phyloP scores from a whole-genome alignment of 164 flowering plant species.

The Houttuynia cordata region DNA sequence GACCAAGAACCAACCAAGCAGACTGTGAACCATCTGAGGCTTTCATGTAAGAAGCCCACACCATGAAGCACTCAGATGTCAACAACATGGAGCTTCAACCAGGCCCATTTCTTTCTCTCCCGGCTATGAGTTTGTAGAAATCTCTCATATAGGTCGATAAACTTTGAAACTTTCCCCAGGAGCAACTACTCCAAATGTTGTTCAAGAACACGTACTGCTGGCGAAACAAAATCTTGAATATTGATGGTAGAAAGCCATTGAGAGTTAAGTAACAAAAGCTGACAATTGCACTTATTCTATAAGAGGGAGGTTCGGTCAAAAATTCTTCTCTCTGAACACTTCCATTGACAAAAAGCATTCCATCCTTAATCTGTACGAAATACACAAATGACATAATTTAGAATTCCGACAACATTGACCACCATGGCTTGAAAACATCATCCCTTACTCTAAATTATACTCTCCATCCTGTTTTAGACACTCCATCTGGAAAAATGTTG shows the following conservation, averaged over 20 bases:
- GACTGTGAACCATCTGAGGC: conserved; percentile 22
- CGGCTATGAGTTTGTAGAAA: neutral
- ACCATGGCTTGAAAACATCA: too few species aligned
- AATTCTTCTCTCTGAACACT: conserved; percentile 28
- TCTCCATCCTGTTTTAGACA: too few species aligned
- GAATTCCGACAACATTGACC: too few species aligned
- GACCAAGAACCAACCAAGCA: conserved; percentile 14
- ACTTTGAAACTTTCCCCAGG: conserved; percentile 12
- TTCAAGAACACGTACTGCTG: conserved; percentile 24
- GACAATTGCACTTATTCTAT: conserved; percentile 23
- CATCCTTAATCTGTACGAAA: conserved; percentile 27
- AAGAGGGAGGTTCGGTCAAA: conserved; percentile 22
- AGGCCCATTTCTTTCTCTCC: conserved; percentile 2
- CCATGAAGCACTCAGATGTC: conserved; percentile 25
- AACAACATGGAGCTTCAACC: conserved; percentile 30
- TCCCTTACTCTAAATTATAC: too few species aligned
- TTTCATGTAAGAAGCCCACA: conserved; percentile 10
- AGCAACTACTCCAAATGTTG: conserved; percentile 24
- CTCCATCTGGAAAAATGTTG: too few species aligned
- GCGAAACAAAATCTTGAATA: conserved; percentile 2
- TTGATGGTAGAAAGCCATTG: conserved; percentile 1
- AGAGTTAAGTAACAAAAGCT: conserved; percentile 4
- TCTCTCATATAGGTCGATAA: neutral
- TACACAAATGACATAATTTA: too few species aligned
- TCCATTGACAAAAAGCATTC: conserved; percentile 34